A percentile compares a stretch with the other conserved stretches of the same genome.
Evolutionary conservation across 164 flowering plant species (phyloP).

Genomic region (Sedum album): DNA sequence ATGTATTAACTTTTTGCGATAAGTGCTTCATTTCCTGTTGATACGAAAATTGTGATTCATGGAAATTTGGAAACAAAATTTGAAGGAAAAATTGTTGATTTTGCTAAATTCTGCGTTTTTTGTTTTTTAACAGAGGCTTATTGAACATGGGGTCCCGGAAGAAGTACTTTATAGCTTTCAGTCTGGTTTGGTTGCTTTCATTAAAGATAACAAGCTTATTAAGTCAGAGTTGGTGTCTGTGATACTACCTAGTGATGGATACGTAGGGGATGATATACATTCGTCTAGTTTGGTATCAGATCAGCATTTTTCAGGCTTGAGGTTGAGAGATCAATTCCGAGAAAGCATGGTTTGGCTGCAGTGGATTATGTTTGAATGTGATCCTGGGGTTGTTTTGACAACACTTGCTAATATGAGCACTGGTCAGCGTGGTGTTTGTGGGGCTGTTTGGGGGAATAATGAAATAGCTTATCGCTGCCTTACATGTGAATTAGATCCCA

Average conservation of each 20-base stretch:
- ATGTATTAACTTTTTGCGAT: too few relatives aligned
- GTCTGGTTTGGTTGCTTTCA: constrained; percentile 48
- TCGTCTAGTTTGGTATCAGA: constrained; percentile 15
- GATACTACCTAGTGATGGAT: constrained; percentile 54
- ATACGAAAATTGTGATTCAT: too few relatives aligned
- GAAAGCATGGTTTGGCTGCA: constrained; percentile 78
- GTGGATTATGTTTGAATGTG: constrained; percentile 90
- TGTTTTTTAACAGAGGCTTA: constrained; percentile 58
- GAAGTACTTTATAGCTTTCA: constrained; percentile 28
- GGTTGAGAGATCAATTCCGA: constrained; percentile 28
- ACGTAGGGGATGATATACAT: constrained; percentile 25
- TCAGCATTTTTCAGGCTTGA: constrained; percentile 12
- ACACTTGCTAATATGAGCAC: constrained; percentile 34
- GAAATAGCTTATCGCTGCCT: constrained; percentile 84
- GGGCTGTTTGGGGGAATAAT: constrained; percentile 81
- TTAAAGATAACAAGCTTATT: constrained; percentile 26
- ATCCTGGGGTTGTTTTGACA: constrained; percentile 38
- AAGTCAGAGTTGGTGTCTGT: constrained; percentile 44
- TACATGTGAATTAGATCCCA: constrained; percentile 89
- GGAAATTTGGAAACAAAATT: too few relatives aligned
- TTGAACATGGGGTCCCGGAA: constrained; percentile 42
- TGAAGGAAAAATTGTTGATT: too few relatives aligned
- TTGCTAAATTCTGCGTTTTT: not conserved
- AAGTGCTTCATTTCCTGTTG: too few relatives aligned
- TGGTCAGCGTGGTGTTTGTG: constrained; percentile 89